Evolutionary conservation across 2,329 filamentous ascomycete species (phyloP), one percentile per base, ranked within the genome.

Genomic region (Alternaria ventricosa): DNA sequence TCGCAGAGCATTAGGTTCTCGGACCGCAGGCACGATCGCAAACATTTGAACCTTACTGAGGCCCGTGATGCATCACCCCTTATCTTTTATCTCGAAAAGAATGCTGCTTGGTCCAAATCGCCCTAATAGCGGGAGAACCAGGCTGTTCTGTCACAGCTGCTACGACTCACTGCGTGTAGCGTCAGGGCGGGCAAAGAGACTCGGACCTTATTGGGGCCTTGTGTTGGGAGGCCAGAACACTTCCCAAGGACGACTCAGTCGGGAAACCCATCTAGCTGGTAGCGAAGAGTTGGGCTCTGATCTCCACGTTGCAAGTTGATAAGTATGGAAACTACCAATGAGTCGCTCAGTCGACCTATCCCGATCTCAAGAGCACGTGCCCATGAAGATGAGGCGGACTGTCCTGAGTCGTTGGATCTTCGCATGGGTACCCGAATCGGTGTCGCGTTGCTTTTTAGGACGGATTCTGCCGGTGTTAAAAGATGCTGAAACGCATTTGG

Each of bases 401-500:
- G 25, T 22, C 43, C 56, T 44, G 60, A 46, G 54, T 59, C 51
- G 57, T 59, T 45, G 47, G 67, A 69, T 69, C 64, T 56, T 63
- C 67, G 41, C 64, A 60, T 58, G 67, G 66, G 49, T 62, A 10
- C 41, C 62, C 41, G 55, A 56, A 46, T 63, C 61, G 53, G 45
- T 20, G 22, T 55, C 51, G 55, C 33, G 25, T 60, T 64, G 47
- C 54, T 62, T 53, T 53, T 53, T 53, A n/a, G 20, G 20, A 41
- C 30, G 28, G 30, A 53, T 53, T 57, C 59, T 65, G 58, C 55
- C 60, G 57, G 55, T 57, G 51, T 53, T 20, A 25, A 25, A 41
- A 33, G 54, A 46, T 46, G 56, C 67, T 69, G 67, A 69, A 69
- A 69, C 67, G 62, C 46, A 49, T 50, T 25, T 27, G 47, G 27